Percentiles rank a stretch among this genome's conserved stretches.
These are phyloP conservation scores for Colletotrichum noveboracense DNA, from an alignment of 2,329 filamentous ascomycete genomes.

Conservation along the genomic window DNA sequence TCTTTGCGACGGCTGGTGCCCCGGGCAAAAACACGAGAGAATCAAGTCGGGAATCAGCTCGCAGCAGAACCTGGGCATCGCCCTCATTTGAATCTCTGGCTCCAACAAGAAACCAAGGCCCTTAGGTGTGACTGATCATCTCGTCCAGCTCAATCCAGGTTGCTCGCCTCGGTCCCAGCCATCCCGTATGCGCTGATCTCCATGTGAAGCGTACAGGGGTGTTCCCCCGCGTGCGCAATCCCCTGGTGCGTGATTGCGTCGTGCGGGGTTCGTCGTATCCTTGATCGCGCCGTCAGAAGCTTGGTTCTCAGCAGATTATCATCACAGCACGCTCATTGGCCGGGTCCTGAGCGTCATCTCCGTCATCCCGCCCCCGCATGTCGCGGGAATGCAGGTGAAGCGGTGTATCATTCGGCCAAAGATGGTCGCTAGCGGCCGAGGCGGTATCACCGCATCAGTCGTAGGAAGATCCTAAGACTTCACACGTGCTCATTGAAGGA, in stretches of 20 bases:
- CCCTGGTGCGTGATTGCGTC: neutral
- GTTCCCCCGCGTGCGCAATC: neutral
- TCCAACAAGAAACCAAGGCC: neutral
- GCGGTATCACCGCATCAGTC: neutral
- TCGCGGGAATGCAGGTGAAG: neutral
- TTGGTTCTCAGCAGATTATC: neutral
- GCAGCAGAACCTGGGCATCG: neutral
- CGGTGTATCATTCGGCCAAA: neutral
- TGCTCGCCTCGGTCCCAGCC: conserved; percentile 5
- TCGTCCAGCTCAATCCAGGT: neutral
- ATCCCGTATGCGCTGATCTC: conserved; percentile 5
- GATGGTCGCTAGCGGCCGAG: neutral
- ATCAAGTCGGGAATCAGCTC: neutral
- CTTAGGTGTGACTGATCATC: neutral
- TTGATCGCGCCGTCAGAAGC: neutral
- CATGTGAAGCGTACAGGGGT: conserved; percentile 8
- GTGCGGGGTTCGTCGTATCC: conserved; percentile 14
- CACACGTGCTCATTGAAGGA: neutral
- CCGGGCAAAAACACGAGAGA: neutral
- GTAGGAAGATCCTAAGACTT: neutral
- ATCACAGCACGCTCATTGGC: neutral
- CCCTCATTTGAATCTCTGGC: neutral
- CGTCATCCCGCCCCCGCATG: neutral
- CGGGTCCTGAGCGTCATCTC: neutral
- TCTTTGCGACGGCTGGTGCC: neutral